phyloP scores from a whole-genome alignment of 2,329 filamentous ascomycete genomes.

The Fusarium solani-melongenae region DNA sequence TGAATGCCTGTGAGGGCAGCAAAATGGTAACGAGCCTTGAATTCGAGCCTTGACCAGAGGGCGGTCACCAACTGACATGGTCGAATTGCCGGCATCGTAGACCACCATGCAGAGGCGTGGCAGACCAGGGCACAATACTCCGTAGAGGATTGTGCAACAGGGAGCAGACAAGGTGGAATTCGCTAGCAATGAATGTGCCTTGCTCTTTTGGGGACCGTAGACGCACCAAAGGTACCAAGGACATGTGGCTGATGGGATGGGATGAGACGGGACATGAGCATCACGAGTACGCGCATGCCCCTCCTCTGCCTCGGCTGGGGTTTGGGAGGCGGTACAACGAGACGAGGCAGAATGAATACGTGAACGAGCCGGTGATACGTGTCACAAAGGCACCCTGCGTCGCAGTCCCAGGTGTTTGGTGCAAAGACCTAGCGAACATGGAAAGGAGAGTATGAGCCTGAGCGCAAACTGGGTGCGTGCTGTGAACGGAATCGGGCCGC shows the following conservation, averaged over 20 bases:
- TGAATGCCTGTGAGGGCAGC: not conserved
- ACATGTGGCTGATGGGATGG: slow-evolving; percentile 1
- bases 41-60: slow-evolving; percentile 3
- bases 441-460: not conserved
- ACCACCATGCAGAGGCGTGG: slow-evolving; percentile 7
- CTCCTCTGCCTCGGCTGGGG: slow-evolving; percentile 9
- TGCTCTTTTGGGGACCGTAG: not conserved
- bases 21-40: not conserved
- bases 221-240: not conserved
- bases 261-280: not conserved
- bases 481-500: slow-evolving; percentile 14
- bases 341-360: not conserved
- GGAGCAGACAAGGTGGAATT: not conserved
- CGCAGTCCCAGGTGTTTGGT: not conserved
- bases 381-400: not conserved
- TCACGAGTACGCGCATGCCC: not conserved
- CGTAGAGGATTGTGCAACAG: not conserved
- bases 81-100: slow-evolving; percentile 17
- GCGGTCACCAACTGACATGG: slow-evolving; percentile 7
- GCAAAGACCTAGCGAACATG: not conserved
- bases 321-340: not conserved
- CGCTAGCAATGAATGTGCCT: not conserved
- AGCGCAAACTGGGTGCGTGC: not conserved
- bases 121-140: not conserved
- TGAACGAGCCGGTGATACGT: not conserved